A percentile compares a stretch with the other conserved stretches of the same genome.
phyloP scores from a whole-genome alignment of 768 basidiomycete species.

The Phaeotremella skinneri region DNA sequence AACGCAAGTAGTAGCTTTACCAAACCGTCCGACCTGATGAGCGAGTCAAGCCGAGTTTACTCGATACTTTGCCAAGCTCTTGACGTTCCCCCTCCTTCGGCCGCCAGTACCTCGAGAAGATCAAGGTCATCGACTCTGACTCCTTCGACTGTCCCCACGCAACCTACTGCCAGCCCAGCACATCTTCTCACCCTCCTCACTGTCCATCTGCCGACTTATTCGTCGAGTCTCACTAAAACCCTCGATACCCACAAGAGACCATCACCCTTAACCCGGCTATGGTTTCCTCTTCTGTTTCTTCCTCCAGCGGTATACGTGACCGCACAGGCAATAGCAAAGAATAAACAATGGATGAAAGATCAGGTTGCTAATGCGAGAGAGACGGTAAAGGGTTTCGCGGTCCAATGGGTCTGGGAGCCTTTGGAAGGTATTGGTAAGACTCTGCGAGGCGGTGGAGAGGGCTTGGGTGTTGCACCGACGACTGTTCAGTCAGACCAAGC shows the following conservation, averaged over 20 bases:
- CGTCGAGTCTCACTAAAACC: constrained; percentile 43
- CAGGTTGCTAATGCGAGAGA: constrained; percentile 63
- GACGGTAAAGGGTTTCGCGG: constrained; percentile 69
- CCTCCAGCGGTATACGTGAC: constrained; percentile 66
- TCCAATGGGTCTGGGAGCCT: constrained; percentile 83
- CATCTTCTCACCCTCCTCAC: constrained; percentile 38
- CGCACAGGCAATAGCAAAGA: constrained; percentile 59
- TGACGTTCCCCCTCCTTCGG: constrained; percentile 29
- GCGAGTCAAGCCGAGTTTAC: constrained; percentile 40
- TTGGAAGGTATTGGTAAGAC: constrained; percentile 77
- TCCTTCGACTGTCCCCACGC: constrained; percentile 21
- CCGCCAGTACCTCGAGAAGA: constrained; percentile 22
- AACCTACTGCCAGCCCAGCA: constrained; percentile 20
- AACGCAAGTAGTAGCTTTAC: neutral
- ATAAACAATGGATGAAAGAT: constrained; percentile 61
- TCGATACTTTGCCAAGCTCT: constrained; percentile 36
- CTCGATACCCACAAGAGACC: constrained; percentile 63
- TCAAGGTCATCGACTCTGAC: constrained; percentile 15
- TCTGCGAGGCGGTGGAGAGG: constrained; percentile 72
- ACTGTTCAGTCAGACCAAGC: constrained; percentile 82
- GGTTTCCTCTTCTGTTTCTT: constrained; percentile 76
- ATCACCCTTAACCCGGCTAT: constrained; percentile 64
- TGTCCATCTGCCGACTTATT: constrained; percentile 45
- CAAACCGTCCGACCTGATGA: constrained; percentile 22
- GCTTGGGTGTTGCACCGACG: constrained; percentile 68